Percentiles rank a stretch among this genome's conserved stretches.
phyloP scores from a whole-genome alignment of 2,329 filamentous ascomycete genomes.

The Dendrostoma leiphaemia region DNA sequence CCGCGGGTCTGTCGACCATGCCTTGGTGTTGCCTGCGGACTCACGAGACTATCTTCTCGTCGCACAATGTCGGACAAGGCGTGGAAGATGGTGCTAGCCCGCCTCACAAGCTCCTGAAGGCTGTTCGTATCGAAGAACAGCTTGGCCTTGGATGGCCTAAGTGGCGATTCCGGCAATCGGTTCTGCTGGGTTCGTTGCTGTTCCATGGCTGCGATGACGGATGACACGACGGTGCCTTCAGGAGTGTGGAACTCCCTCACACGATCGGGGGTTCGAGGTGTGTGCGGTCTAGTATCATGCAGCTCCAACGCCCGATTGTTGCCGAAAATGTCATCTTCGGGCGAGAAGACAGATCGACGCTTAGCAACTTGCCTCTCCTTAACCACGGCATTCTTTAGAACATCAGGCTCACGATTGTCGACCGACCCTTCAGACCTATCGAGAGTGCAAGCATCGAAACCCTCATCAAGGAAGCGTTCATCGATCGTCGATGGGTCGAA shows the following conservation, averaged over 20 bases:
- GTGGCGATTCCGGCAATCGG: constrained; percentile 31
- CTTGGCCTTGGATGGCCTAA: constrained; percentile 44
- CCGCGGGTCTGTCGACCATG: constrained; percentile 46
- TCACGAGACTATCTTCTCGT: constrained; percentile 57
- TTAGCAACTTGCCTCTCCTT: constrained; percentile 52
- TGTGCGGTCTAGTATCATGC: constrained; percentile 32
- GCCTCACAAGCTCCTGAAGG: constrained; percentile 63
- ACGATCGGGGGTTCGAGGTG: constrained; percentile 40
- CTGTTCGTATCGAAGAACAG: constrained; percentile 69
- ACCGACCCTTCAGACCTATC: constrained; percentile 43
- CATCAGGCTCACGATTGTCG: constrained; percentile 39
- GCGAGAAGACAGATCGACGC: constrained; percentile 61
- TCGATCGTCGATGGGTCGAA: constrained; percentile 40
- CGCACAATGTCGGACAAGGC: constrained; percentile 59
- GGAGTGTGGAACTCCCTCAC: constrained; percentile 26
- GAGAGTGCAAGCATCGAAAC: constrained; percentile 45
- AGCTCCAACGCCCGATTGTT: constrained; percentile 45
- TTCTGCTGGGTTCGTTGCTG: constrained; percentile 47
- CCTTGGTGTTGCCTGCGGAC: constrained; percentile 50
- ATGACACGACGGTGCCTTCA: constrained; percentile 51
- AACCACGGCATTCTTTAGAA: constrained; percentile 51
- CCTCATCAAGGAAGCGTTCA: constrained; percentile 44
- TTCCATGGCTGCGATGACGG: constrained; percentile 64
- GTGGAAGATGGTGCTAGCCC: constrained; percentile 59
- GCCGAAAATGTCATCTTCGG: constrained; percentile 66